These are phyloP conservation scores for Linum trigynum DNA, from an alignment of 345 rosid species.

Conservation along the genomic window DNA sequence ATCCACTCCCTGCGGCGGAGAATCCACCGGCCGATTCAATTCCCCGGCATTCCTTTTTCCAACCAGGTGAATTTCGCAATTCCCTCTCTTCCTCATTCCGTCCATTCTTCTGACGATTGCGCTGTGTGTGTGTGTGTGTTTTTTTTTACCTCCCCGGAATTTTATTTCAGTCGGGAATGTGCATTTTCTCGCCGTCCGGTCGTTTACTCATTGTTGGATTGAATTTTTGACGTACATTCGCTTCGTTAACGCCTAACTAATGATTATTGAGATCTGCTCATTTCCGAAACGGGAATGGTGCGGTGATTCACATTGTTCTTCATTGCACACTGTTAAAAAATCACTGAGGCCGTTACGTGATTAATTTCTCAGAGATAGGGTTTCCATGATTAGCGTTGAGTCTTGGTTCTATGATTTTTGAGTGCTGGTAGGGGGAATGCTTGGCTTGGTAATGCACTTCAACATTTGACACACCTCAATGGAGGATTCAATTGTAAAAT, in stretches of 20 bases:
- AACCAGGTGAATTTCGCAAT: background rate
- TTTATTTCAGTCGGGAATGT: background rate
- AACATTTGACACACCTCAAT: no score
- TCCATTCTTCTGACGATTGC: background rate
- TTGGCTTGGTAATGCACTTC: no score
- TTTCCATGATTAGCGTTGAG: no score
- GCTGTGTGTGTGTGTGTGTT: no score
- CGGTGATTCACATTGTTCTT: background rate
- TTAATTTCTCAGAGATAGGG: no score
- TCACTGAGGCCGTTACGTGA: no score
- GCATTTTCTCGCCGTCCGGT: background rate
- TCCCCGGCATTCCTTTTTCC: background rate
- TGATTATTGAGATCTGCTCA: background rate
- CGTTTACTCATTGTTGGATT: background rate
- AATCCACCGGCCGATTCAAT: background rate
- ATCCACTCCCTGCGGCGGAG: background rate
- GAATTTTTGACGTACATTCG: background rate
- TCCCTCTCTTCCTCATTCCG: background rate
- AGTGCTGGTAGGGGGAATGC: no score
- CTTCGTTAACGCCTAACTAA: background rate
- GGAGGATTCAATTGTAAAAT: no score
- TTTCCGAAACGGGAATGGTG: background rate
- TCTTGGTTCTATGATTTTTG: no score
- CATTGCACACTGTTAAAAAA: no score
- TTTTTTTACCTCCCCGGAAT: background rate